Base-by-base conservation (phyloP, 306 rosid species). In the Luffa aegyptiaca region DNA sequence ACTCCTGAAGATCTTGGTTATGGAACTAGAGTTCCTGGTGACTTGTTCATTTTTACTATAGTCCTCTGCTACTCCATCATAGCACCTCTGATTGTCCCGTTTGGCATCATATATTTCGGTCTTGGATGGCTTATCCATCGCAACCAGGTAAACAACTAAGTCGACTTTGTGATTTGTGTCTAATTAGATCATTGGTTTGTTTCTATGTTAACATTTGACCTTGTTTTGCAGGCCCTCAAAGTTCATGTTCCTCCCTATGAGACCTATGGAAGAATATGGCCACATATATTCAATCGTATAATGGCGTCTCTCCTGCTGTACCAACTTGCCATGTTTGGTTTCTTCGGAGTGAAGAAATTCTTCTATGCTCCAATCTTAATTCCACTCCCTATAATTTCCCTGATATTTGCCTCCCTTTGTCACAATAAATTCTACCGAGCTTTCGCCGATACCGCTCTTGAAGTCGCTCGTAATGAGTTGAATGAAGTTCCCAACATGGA, bases 191-290 rank as follows among this genome's bases (percentile, higher is more conserved):
- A 16, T n/a, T 45, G 31, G 17, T 20, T 75, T 33, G 64, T 26
- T 63, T 9, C 10, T 45, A 31, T 18, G 55, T 18, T 59, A 14
- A 77, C 31, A 44, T 85, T 52, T 74, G 41, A 37, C 81, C n/a
- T 49, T 73, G 73, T 63, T 80, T 51, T 81, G 20, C 93, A 96
- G 99, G 97, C 92, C 45, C 91, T 96, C 68, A 96, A 91, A 84
- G 99, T 96, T 8, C 91, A 93, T 57, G 90, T 92, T 80, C 98
- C 99, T 57, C n/a, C 92, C 2, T 96, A 88, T 62, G 99, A 93
- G 85, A 91, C 96, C 69, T 82, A 96, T 77, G 98, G 99, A 82
- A 96, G 88, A 85, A 84, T 96, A 86, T 96, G 99, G 99, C 99
- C 99, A 0, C 99, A 96, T 92, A 80, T 96, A 37, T 63, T 74